Base-by-base conservation (phyloP, 441 rosid genomes). In the Aquilaria agallochum region DNA sequence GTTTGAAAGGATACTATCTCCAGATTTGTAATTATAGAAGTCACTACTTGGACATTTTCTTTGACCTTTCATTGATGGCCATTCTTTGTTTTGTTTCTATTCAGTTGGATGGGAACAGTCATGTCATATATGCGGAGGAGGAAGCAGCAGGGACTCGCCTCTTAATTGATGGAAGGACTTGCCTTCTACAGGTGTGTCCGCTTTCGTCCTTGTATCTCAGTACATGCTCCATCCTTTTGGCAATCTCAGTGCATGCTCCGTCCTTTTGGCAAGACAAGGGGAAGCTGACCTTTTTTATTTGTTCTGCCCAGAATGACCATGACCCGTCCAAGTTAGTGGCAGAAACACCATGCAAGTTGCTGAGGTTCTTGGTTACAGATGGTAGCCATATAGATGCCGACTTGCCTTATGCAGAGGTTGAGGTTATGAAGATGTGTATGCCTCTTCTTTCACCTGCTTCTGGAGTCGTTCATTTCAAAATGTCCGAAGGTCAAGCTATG, bases 101-200 rank as follows among this genome's bases (percentile, higher is more conserved):
- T 53, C 88, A 96, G 99, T 74, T 96, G 88, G 92, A 93, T 74
- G 99, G 99, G 65, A 90, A 96, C 82, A 96, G 99, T 74, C 99
- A 96, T 85, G 89, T 96, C 51, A 86, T 93, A 80, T 96, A 96
- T 77, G 99, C 97, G 20, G 99, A 96, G 76, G 99, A 96, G 83
- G 99, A 93, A 85, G 98, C 98, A n/a, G 99, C 99, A 64, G 99
- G 99, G 74, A 96, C 98, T 72, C 98, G 97, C 56, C 97, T 96
- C 68, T 96, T 96, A 64, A 96, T 96, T 66, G 99, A 96, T 67
- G 99, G 99, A 79, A 87, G 99, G 74, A 96, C 99, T 71, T 96
- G 99, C 81, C 83, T 96, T 78, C 89, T 96, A 65, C 99, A 88
- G 89, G 95, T 88, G 62, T 65, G 60, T 15, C 55, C 50, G 68